phyloP scores from a whole-genome alignment of 257 asterid genomes.

The Rauvolfia tetraphylla region DNA sequence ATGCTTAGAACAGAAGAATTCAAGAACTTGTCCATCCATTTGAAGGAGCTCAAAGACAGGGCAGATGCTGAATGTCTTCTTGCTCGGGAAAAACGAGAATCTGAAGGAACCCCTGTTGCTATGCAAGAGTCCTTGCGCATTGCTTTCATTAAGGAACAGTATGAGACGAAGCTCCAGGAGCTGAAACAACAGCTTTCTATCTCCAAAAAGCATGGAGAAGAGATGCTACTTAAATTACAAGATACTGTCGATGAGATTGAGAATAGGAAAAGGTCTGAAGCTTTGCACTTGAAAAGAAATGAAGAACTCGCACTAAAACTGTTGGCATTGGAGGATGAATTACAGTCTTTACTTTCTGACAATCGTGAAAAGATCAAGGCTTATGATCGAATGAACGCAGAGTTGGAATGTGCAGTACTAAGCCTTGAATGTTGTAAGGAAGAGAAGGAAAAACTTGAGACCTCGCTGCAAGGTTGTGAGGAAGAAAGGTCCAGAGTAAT shows the following conservation, averaged over 20 bases:
- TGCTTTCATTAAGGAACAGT: conserved; percentile 90
- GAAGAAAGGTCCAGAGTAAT: conserved; percentile 47
- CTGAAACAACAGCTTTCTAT: conserved; percentile 74
- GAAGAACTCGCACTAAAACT: conserved; percentile 70
- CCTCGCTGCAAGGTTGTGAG: conserved; percentile 50
- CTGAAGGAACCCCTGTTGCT: conserved; percentile 50
- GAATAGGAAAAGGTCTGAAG: conserved; percentile 79
- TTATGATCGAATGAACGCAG: conserved; percentile 69
- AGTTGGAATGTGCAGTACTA: conserved; percentile 80
- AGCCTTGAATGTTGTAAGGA: conserved; percentile 98
- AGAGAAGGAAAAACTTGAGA: conserved; percentile 73
- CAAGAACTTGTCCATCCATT: conserved; percentile 63
- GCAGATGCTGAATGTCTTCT: conserved; percentile 67
- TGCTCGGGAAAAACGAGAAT: conserved; percentile 57
- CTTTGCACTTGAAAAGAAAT: conserved; percentile 61
- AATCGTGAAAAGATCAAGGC: conserved; percentile 67
- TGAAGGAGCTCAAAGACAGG: conserved; percentile 82
- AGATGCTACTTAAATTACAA: conserved; percentile 86
- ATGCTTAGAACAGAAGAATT: conserved; percentile 69
- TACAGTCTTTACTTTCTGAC: conserved; percentile 55
- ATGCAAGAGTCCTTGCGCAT: conserved; percentile 78
- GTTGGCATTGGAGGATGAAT: conserved; percentile 59
- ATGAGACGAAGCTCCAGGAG: conserved; percentile 75
- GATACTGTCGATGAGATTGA: conserved; percentile 88
- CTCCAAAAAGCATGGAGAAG: conserved; percentile 87